Conservation (phyloP, 75 land plant species). For the Isoetes taiwanensis region DNA sequence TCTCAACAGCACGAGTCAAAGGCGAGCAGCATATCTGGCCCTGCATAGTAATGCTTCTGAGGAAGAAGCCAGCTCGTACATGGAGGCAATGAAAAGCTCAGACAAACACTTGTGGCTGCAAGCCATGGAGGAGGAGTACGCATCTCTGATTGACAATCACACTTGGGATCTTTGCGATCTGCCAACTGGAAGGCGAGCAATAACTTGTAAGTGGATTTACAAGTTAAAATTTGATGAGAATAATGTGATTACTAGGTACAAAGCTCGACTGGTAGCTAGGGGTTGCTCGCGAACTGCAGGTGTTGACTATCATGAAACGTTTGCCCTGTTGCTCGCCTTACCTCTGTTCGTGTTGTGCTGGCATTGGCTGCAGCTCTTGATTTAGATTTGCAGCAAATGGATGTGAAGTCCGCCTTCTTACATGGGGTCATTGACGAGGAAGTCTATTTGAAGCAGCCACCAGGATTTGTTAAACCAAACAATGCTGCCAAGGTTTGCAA, state of each 20-base stretch:
- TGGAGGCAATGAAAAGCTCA: not conserved
- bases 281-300: constrained; percentile 11
- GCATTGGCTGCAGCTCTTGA: constrained; percentile 8
- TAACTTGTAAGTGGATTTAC: constrained; percentile 16
- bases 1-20: too few relatives aligned
- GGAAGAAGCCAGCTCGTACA: constrained; percentile 3
- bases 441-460: too few relatives aligned
- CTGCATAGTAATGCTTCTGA: not conserved
- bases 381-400: constrained; percentile 12
- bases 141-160: constrained; percentile 10
- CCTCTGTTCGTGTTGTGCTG: constrained; percentile 13
- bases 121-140: constrained; percentile 15
- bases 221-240: constrained; percentile 10
- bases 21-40: too few relatives aligned
- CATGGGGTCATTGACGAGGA: constrained; percentile 19
- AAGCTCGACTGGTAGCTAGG: constrained; percentile 19
- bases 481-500: too few relatives aligned
- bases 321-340: constrained; percentile 20
- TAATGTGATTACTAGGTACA: not conserved
- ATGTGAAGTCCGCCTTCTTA: constrained; percentile 20
- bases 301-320: constrained; percentile 15
- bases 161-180: constrained; percentile 15
- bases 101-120: not conserved
- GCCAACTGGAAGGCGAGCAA: constrained; percentile 2
- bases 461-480: too few relatives aligned